Evolutionary conservation across 148 eudicot species (phyloP).

Genomic region (Pharnaceum exiguum): DNA sequence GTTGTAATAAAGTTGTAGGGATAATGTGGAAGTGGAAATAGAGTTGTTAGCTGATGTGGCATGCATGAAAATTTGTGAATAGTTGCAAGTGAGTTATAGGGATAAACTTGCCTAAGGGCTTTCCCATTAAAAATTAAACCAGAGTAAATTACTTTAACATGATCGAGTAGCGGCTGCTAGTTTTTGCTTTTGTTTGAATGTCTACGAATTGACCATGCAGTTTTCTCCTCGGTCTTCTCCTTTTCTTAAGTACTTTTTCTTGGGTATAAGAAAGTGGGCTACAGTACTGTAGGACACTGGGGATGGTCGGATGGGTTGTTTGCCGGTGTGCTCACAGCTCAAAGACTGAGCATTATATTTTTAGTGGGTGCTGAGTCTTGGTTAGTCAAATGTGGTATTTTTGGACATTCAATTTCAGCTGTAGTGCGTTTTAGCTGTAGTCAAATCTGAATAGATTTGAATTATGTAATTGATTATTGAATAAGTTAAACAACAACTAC

Average conservation of each 20-base stretch:
- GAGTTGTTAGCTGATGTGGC: no score
- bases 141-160: not conserved
- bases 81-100: no score
- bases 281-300: not conserved
- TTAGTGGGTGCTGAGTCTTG: not conserved
- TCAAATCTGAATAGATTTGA: not conserved
- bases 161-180: not conserved
- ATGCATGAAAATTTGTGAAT: no score
- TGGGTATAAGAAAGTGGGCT: slow-evolving; percentile 1
- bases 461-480: not conserved
- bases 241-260: not conserved
- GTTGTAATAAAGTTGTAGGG: no score
- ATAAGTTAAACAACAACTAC: not conserved
- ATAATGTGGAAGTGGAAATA: no score
- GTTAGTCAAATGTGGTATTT: slow-evolving; percentile 1
- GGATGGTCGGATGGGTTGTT: slow-evolving; percentile 4
- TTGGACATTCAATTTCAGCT: not conserved
- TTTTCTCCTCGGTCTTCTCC: not conserved
- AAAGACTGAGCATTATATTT: not conserved
- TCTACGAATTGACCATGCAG: not conserved
- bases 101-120: no score
- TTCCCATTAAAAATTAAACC: no score
- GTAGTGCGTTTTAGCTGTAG: not conserved
- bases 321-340: not conserved
- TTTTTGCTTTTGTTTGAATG: not conserved